Conservation (phyloP, 805 yeast species). For the Cyberlindnera japonica region DNA sequence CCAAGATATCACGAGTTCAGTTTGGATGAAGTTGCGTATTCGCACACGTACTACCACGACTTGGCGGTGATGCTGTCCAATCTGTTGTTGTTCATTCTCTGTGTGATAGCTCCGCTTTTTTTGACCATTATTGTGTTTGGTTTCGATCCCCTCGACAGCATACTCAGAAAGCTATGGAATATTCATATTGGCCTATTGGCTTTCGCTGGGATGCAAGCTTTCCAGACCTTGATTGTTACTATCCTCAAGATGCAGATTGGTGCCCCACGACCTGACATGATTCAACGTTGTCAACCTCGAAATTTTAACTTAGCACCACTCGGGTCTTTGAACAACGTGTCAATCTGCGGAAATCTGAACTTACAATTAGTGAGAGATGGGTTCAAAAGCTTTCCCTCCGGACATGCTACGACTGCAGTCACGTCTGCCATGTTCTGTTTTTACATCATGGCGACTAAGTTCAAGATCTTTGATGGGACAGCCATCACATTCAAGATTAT, state of each 20-base stretch:
- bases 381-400: slow-evolving; percentile 55
- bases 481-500: slow-evolving; percentile 34
- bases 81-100: slow-evolving; percentile 29
- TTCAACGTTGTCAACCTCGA: slow-evolving; percentile 45
- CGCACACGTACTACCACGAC: slow-evolving; percentile 36
- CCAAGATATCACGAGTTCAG: slow-evolving; percentile 42
- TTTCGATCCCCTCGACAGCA: slow-evolving; percentile 17
- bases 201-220: slow-evolving; percentile 35
- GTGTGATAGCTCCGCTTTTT: slow-evolving; percentile 33
- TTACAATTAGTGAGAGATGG: slow-evolving; percentile 42
- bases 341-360: slow-evolving; percentile 42
- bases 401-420: slow-evolving; percentile 50
- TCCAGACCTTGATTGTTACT: slow-evolving; percentile 38
- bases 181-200: slow-evolving; percentile 35
- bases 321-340: slow-evolving; percentile 40
- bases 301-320: slow-evolving; percentile 30
- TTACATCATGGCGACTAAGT: slow-evolving; percentile 33
- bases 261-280: slow-evolving; percentile 50
- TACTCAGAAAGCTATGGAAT: slow-evolving; percentile 37
- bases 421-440: slow-evolving; percentile 40
- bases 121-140: slow-evolving; percentile 25
- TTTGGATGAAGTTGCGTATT: slow-evolving; percentile 30
- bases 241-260: slow-evolving; percentile 47
- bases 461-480: slow-evolving; percentile 35
- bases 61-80: slow-evolving; percentile 30